Base-by-base conservation (phyloP, 371 early-diverging fungal species). In the Aphelidium insulamus region DNA sequence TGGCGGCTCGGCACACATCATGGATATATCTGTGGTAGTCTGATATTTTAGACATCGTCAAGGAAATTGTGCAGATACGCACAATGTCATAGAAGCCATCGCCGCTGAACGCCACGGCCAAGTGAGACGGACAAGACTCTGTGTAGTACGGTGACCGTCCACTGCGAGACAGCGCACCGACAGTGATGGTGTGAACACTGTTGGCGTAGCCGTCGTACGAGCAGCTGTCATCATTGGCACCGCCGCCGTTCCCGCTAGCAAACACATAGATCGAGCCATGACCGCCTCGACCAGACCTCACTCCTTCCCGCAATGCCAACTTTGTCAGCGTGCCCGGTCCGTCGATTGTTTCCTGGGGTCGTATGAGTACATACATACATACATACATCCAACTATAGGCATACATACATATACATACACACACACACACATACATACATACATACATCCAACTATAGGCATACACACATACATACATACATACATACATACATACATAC, bases 141-240 rank as follows among this genome's bases (percentile, higher is more conserved):
- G 85, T 73, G 45, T 92, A 94, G 30, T 50, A 51, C 4, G 95
- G 90, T 44, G 80, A 81, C 8, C 49, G 26, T 43, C 77, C 61
- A 1, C 36, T 34, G 20, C 68, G 63, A 40, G 82, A 81, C 29
- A 91, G 66, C 10, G 95, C 85, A 5, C 83, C 84, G 17, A 94
- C 78, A 10, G 87, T 82, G 26, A 94, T 72, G 0, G 91, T 84
- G 46, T 83, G 92, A 19, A 87, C 78, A 40, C 78, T 77, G 46
- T 92, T 94, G 1, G 91, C 82, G 48, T 88, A 94, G 9, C 94
- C 95, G 54, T 94, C 95, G 53, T 69, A 86, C 45, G 90, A 91
- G 54, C 92, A 92, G n/a, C n/a, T n/a, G 46, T 91, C 82, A 44
- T 92, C 94, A 21, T 57, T 65, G n/a, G n/a, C n/a, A 0, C 46